These are phyloP conservation scores for Cryptosporidium tyzzeri DNA, from an alignment of 169 alveolate species.

Conservation along the genomic window DNA sequence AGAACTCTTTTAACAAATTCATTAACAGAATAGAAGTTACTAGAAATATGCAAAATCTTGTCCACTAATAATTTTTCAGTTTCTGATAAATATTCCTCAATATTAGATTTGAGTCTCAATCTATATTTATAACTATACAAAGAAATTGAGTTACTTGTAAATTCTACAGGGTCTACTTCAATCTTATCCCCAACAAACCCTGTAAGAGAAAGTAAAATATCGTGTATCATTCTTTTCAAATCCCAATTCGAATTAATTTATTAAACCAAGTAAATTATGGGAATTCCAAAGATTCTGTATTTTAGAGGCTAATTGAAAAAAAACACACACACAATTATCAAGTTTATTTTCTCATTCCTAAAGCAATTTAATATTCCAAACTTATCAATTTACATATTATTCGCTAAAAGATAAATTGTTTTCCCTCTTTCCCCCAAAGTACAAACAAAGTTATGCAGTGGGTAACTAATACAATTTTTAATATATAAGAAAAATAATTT, in stretches of 20 bases:
- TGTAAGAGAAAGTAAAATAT: slow-evolving; percentile 41
- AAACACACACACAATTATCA: too few relatives aligned
- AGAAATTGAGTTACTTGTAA: slow-evolving; percentile 20
- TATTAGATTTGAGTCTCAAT: slow-evolving; percentile 6
- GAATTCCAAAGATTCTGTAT: neutral
- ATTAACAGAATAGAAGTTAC: slow-evolving; percentile 54
- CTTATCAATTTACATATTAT: too few relatives aligned
- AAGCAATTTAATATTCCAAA: neutral
- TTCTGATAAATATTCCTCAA: slow-evolving; percentile 21
- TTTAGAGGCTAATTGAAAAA: neutral
- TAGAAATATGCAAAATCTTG: slow-evolving; percentile 28
- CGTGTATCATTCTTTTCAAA: slow-evolving; percentile 34
- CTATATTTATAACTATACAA: slow-evolving; percentile 34
- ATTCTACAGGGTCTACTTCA: slow-evolving; percentile 36
- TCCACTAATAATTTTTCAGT: slow-evolving; percentile 27
- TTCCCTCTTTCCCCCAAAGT: neutral
- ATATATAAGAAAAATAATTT: neutral
- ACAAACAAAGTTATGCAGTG: slow-evolving; percentile 4
- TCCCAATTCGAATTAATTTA: neutral
- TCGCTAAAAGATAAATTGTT: too few relatives aligned
- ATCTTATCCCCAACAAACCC: slow-evolving; percentile 47
- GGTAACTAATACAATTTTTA: neutral
- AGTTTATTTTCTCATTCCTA: neutral
- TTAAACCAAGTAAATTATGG: neutral
- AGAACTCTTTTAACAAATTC: slow-evolving; percentile 30